These are phyloP conservation scores for Funneliformis geosporum DNA, from an alignment of 192 early-diverging fungal species.

Conservation along the genomic window DNA sequence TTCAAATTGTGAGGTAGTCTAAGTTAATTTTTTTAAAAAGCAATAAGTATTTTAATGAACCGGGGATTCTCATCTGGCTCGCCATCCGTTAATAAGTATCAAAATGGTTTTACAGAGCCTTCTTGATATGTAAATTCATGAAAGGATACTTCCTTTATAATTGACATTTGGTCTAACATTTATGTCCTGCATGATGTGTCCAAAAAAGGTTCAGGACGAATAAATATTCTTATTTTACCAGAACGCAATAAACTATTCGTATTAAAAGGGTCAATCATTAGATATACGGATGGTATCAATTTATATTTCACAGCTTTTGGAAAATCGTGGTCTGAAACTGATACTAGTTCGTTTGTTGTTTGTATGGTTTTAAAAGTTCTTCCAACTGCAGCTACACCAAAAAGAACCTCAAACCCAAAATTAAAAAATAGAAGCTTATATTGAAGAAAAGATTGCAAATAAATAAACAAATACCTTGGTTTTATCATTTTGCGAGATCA, in stretches of 20 bases:
- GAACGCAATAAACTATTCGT: too few species aligned
- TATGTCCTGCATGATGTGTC: not conserved
- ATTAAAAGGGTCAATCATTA: not conserved
- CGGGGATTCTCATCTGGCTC: not conserved
- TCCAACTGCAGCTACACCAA: too few species aligned
- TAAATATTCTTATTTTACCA: too few species aligned
- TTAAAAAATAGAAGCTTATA: too few species aligned
- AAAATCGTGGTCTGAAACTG: too few species aligned
- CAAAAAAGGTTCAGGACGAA: too few species aligned
- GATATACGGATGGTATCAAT: constrained; percentile 10
- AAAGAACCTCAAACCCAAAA: too few species aligned
- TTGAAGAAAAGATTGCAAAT: too few species aligned
- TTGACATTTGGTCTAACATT: not conserved
- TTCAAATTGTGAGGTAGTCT: not conserved
- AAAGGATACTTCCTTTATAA: not conserved
- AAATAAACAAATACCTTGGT: not conserved
- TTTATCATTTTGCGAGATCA: constrained; percentile 5
- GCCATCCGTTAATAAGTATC: too few species aligned
- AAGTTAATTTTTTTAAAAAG: not conserved
- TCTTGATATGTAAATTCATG: not conserved
- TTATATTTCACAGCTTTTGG: not conserved
- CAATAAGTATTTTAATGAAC: not conserved
- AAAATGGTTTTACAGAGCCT: not conserved
- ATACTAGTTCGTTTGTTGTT: not conserved
- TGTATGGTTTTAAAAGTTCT: constrained; percentile 4